Conservation (phyloP, 345 rosid genomes). For the Euphorbia pulcherrima region DNA sequence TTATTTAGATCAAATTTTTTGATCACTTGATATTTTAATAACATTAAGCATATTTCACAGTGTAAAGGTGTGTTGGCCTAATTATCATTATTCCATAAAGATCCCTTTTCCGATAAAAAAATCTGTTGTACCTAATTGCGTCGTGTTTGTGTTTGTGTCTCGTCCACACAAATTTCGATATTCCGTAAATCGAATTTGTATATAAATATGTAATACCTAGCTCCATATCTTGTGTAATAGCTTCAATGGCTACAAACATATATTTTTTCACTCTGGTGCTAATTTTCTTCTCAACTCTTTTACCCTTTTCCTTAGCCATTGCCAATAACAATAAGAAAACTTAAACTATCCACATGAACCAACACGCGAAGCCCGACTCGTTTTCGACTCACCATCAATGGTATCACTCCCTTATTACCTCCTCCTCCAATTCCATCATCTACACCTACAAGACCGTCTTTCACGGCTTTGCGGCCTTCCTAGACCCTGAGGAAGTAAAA, state of each 20-base stretch:
- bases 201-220: too few relatives aligned
- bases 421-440: slow-evolving; percentile 44
- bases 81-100: too few relatives aligned
- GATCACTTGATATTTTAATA: too few relatives aligned
- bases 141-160: too few relatives aligned
- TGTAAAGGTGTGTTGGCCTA: too few relatives aligned
- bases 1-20: too few relatives aligned
- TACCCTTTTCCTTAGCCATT: neutral
- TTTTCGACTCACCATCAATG: slow-evolving; percentile 59
- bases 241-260: neutral
- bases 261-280: neutral
- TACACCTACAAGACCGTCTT: slow-evolving; percentile 61
- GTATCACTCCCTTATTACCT: slow-evolving; percentile 53
- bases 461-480: slow-evolving; percentile 70
- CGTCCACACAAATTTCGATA: too few relatives aligned
- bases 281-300: neutral
- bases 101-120: too few relatives aligned
- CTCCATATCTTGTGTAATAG: too few relatives aligned
- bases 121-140: too few relatives aligned
- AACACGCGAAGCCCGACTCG: slow-evolving; percentile 48
- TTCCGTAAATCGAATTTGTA: too few relatives aligned
- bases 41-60: too few relatives aligned
- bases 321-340: slow-evolving; percentile 40
- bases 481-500: slow-evolving; percentile 46
- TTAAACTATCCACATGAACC: slow-evolving; percentile 68